These are phyloP conservation scores for Leptographium lundbergii DNA, from an alignment of 2,329 filamentous ascomycete species.

Conservation along the genomic window DNA sequence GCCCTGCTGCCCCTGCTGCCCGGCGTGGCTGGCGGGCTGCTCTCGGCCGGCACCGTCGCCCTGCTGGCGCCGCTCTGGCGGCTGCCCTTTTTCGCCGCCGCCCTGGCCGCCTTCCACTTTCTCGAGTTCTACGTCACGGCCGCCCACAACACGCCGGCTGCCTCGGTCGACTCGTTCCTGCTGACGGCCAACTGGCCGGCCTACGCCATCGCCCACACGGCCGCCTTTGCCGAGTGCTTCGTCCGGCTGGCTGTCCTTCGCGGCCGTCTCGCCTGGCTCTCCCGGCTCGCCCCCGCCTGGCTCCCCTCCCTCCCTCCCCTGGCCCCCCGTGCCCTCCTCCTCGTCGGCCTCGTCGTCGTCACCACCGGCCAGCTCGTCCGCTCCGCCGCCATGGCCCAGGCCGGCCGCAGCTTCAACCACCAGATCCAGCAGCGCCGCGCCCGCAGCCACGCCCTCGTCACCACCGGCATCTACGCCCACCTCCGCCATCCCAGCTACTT, in stretches of 20 bases:
- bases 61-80: conserved; percentile 43
- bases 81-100: conserved; percentile 51
- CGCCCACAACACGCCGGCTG: conserved; percentile 63
- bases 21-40: neutral
- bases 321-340: neutral
- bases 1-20: neutral
- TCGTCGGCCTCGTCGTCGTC: conserved; percentile 44
- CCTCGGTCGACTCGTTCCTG: conserved; percentile 65
- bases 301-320: neutral
- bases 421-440: conserved; percentile 61
- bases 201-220: conserved; percentile 71
- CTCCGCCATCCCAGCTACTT: conserved; percentile 89
- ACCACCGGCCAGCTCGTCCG: conserved; percentile 61
- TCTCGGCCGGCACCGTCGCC: conserved; percentile 17
- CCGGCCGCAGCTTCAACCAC: conserved; percentile 86
- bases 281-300: too few relatives aligned
- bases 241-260: conserved; percentile 46
- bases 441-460: conserved; percentile 66
- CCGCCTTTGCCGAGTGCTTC: conserved; percentile 62
- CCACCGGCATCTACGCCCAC: conserved; percentile 60
- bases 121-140: conserved; percentile 92
- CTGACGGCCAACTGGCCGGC: conserved; percentile 71
- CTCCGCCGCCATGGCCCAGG: conserved; percentile 77
- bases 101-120: conserved; percentile 79
- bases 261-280: neutral